These are phyloP conservation scores for Trypanosoma congolense DNA, from an alignment of 208 protist species.

Conservation along the genomic window DNA sequence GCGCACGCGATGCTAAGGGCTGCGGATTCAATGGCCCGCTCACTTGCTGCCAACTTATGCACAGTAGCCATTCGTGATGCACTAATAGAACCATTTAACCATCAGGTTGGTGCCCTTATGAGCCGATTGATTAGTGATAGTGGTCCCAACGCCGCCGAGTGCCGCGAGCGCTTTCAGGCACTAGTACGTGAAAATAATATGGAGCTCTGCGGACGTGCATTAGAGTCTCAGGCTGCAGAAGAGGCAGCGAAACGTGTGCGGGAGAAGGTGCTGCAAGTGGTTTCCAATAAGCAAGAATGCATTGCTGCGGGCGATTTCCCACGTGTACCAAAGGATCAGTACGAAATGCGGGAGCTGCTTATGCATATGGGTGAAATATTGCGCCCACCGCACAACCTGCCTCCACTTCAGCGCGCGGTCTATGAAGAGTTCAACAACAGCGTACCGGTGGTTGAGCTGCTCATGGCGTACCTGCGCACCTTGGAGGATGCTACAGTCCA, in stretches of 20 bases:
- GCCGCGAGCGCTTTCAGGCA: conserved; percentile 14
- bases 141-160: conserved; percentile 18
- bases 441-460: conserved; percentile 65
- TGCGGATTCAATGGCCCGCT: conserved; percentile 76
- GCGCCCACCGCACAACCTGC: conserved; percentile 81
- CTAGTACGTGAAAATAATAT: conserved; percentile 43
- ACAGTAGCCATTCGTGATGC: conserved; percentile 89
- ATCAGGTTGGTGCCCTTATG: conserved; percentile 13
- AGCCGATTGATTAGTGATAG: conserved; percentile 31
- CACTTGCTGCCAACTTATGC: conserved; percentile 73
- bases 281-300: conserved; percentile 70
- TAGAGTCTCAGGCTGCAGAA: conserved; percentile 90
- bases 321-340: conserved; percentile 53
- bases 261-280: conserved; percentile 43
- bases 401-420: conserved; percentile 80
- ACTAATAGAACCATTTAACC: conserved; percentile 62
- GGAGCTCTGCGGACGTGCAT: conserved; percentile 68
- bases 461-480: conserved; percentile 48
- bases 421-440: conserved; percentile 93
- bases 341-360: conserved; percentile 45
- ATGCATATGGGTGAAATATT: conserved; percentile 86
- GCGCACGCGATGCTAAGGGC: conserved; percentile 43
- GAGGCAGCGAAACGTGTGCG: conserved; percentile 73
- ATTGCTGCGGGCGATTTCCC: conserved; percentile 28
- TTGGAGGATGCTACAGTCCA: conserved; percentile 67